Percentiles rank a stretch among this genome's conserved stretches.
phyloP scores from a whole-genome alignment of 2,329 filamentous ascomycete species.

The Fusarium odoratissimum region DNA sequence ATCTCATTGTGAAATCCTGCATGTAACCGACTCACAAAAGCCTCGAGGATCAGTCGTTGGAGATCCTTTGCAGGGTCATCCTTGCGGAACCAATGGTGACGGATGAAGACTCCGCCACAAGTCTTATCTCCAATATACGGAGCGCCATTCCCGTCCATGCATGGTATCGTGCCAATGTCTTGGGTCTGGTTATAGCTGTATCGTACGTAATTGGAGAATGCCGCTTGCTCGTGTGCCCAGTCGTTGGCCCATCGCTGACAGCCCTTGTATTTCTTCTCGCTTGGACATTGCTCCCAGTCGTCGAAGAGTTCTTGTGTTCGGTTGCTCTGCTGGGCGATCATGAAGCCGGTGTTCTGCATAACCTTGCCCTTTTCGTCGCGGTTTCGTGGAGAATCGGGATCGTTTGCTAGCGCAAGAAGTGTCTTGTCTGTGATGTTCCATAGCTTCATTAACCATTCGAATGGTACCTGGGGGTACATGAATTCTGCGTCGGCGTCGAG shows the following conservation, averaged over 20 bases:
- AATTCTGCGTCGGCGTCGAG: constrained; percentile 59
- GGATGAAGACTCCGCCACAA: constrained; percentile 42
- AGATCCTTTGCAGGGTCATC: constrained; percentile 17
- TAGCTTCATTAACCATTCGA: constrained; percentile 61
- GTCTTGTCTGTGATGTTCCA: constrained; percentile 57
- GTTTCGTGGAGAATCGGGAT: constrained; percentile 54
- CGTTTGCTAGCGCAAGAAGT: constrained; percentile 58
- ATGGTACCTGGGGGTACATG: constrained; percentile 55
- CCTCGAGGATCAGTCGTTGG: constrained; percentile 1
- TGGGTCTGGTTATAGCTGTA: constrained; percentile 41
- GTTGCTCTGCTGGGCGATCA: constrained; percentile 38
- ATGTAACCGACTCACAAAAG: constrained; percentile 7
- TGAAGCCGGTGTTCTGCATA: constrained; percentile 38
- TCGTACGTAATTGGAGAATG: constrained; percentile 42
- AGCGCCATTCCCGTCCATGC: constrained; percentile 43
- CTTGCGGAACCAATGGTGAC: constrained; percentile 40
- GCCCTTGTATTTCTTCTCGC: constrained; percentile 5
- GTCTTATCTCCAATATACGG: constrained; percentile 38
- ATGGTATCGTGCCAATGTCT: constrained; percentile 38
- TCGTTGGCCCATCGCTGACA: constrained; percentile 40
- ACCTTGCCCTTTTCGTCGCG: constrained; percentile 46
- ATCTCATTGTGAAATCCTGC: constrained; percentile 14
- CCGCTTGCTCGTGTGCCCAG: constrained; percentile 47
- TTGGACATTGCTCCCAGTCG: constrained; percentile 15
- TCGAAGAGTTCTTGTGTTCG: constrained; percentile 36